Base-by-base conservation (phyloP, 1,284 basidiomycete species). In the Cryptococcus hybrid region DNA sequence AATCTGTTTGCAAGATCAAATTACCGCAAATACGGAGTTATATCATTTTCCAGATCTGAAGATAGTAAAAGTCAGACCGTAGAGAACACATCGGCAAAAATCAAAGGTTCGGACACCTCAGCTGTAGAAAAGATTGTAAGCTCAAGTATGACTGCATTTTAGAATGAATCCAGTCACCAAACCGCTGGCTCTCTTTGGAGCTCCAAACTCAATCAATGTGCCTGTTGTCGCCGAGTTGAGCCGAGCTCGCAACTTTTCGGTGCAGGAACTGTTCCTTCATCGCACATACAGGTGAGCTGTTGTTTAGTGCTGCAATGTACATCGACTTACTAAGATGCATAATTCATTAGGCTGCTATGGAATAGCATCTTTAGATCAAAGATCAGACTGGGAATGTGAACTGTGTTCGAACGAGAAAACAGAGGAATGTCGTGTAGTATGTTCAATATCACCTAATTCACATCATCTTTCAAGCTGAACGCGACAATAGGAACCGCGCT, bases 1-100 rank as follows among this genome's bases (percentile, higher is more conserved):
- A n/a, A n/a, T n/a, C n/a, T n/a, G n/a, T n/a, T n/a, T 53, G 30
- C 30, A 11, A 70, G 68, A 1, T 67, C 73, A 18, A 71, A 74
- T 64, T 94, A 90, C 86, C 81, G 91, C 63, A 93, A 92, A 76
- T 94, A 94, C 71, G 91, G 90, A 0, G 90, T 93, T 66, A 74
- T 75, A 40, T 66, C 71, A 37, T 74, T 69, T 51, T 61, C 58
- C 24, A 74, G 72, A 52, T 62, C 72, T 15, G 73, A 77, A 7
- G 74, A 76, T 54, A 69, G 67, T 44, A 75, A 75, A n/a, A n/a
- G n/a, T n/a, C n/a, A n/a, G n/a, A n/a, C n/a, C n/a, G n/a, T n/a
- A n/a, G n/a, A n/a, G n/a, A n/a, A n/a, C n/a, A n/a, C n/a, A n/a
- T n/a, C n/a, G n/a, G n/a, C n/a, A n/a, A n/a, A n/a, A n/a, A n/a